Evolutionary conservation across 495 filamentous ascomycete genomes (phyloP).

Genomic region (Podospora appendiculata): DNA sequence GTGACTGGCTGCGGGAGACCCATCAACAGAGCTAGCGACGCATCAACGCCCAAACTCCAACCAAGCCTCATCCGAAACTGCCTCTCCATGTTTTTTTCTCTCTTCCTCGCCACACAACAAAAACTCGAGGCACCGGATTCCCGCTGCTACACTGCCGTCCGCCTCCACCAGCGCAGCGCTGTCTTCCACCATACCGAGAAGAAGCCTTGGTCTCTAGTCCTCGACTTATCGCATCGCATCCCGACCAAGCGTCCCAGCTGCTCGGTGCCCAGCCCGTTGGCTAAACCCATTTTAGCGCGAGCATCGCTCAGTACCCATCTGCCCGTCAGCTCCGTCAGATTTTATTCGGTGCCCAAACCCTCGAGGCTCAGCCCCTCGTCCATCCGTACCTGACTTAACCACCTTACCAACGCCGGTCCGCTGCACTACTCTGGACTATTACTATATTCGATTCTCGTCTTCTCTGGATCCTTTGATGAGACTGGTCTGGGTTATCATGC

Average conservation of each 20-base stretch:
- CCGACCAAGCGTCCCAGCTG: no score
- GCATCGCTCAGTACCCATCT: neutral
- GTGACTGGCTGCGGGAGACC: neutral
- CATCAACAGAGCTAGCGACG: conserved; percentile 12
- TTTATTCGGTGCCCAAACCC: conserved; percentile 23
- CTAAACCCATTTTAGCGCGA: no score
- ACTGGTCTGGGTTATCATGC: conserved; percentile 10
- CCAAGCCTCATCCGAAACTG: conserved; percentile 14
- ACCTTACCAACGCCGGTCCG: neutral
- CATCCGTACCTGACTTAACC: no score
- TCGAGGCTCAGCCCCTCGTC: no score
- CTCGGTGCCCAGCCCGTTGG: no score
- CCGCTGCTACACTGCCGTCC: no score
- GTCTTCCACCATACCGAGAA: no score
- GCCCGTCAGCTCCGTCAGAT: conserved; percentile 15
- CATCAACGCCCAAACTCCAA: conserved; percentile 20
- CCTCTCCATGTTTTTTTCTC: conserved; percentile 4
- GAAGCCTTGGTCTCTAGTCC: no score
- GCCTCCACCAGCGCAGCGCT: no score
- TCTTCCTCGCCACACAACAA: conserved; percentile 1
- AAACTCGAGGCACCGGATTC: conserved; percentile 3
- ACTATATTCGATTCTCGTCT: conserved; percentile 2
- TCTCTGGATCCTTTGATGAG: conserved; percentile 8
- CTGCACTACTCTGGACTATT: conserved; percentile 2
- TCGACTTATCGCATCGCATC: no score